phyloP scores from a whole-genome alignment of 257 asterid genomes.

The Solanum clarkiae region DNA sequence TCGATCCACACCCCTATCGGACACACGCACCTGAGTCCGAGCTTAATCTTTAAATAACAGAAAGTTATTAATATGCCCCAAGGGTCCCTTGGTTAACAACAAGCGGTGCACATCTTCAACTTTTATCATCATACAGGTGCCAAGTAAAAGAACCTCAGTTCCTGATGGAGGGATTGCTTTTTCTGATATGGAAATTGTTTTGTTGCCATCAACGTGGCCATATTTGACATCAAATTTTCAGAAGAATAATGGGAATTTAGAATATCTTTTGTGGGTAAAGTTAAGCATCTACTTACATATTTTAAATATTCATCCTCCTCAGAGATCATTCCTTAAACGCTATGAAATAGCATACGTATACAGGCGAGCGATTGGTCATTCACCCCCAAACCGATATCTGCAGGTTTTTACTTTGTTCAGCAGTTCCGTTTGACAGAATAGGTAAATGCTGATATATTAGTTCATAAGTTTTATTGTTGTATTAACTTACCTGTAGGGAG shows the following conservation, averaged over 20 bases:
- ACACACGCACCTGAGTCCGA: no score
- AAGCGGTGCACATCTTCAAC: background rate
- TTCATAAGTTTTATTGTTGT: background rate
- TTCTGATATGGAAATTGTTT: background rate
- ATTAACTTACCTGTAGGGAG: constrained; percentile 42
- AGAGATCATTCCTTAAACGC: constrained; percentile 75
- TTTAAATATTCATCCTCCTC: constrained; percentile 6
- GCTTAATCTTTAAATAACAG: background rate
- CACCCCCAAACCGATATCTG: constrained; percentile 90
- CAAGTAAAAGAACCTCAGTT: background rate
- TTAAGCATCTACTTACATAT: background rate
- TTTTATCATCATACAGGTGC: background rate
- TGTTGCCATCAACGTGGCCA: background rate
- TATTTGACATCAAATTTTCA: background rate
- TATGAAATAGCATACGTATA: constrained; percentile 80
- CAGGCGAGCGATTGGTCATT: constrained; percentile 88
- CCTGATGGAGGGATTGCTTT: background rate
- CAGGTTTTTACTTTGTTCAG: constrained; percentile 46
- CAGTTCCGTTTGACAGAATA: background rate
- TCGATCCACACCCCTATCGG: no score
- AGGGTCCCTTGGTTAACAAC: background rate
- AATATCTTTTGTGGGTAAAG: background rate
- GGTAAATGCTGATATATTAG: background rate
- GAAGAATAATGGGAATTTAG: background rate
- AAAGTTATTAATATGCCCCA: background rate